phyloP scores from a whole-genome alignment of 257 asterid genomes.

The Primulina eburnea region DNA sequence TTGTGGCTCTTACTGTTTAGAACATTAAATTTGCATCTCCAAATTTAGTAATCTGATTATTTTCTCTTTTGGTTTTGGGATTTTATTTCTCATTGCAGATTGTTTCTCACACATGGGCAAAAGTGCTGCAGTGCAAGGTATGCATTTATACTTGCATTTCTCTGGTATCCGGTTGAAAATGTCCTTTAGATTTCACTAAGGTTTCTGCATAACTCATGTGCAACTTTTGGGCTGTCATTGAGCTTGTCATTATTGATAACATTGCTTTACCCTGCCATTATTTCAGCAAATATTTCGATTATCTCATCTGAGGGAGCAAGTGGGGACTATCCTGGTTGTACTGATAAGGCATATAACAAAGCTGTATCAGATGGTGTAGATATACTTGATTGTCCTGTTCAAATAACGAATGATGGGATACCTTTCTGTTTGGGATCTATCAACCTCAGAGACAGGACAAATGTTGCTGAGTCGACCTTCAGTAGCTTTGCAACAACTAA shows the following conservation, averaged over 20 bases:
- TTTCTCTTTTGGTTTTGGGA: constrained; percentile 1
- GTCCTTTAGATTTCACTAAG: constrained; percentile 14
- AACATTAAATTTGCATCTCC: not conserved
- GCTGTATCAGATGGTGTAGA: constrained; percentile 79
- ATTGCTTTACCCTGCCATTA: constrained; percentile 2
- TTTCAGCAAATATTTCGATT: constrained; percentile 54
- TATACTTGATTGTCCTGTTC: constrained; percentile 79
- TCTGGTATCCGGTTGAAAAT: not conserved
- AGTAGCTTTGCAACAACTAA: constrained; percentile 30
- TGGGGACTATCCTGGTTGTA: constrained; percentile 87
- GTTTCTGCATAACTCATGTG: constrained; percentile 9
- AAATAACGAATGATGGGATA: constrained; percentile 68
- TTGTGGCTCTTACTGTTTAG: not conserved
- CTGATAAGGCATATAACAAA: constrained; percentile 55
- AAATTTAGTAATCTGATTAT: not conserved
- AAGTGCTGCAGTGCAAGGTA: constrained; percentile 49
- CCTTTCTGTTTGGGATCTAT: constrained; percentile 85
- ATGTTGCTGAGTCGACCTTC: constrained; percentile 45
- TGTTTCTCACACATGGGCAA: constrained; percentile 70
- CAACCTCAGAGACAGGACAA: constrained; percentile 63
- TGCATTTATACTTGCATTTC: constrained; percentile 3
- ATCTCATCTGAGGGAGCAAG: constrained; percentile 85
- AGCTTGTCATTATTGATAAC: constrained; percentile 16
- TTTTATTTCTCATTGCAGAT: constrained; percentile 46
- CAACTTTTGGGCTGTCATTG: constrained; percentile 5